Base-by-base conservation (phyloP, 352 stramenopile species). In the Elongisporangium prolatum region DNA sequence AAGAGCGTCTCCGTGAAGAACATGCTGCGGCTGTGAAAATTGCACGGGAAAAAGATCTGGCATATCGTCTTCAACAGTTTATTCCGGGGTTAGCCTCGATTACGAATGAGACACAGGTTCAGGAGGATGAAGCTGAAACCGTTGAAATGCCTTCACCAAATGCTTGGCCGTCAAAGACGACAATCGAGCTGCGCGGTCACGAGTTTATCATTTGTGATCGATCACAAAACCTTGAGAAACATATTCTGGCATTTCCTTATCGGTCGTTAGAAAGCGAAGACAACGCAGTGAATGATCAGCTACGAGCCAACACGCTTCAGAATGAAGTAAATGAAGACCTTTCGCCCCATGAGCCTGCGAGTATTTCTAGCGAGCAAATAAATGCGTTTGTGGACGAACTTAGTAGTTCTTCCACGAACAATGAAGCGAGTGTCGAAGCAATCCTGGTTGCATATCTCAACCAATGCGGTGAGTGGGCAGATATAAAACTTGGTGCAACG, bases 1-100 rank as follows among this genome's bases (percentile, higher is more conserved):
- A 89, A 60, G 74, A 90, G 54, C 69, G 77, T 51, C 54, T 89
- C 38, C 75, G 80, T 21, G 77, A 90, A 62, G 82, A 91, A 34
- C 78, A 90, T 56, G 80, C 75, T 44, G 72, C 78, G 3, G 82
- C 82, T 22, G 67, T 82, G 2, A 91, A 88, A 52, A 62, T 68
- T 51, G 79, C 77, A 4, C 64, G 69, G 8, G 80, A 90, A 54
- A 84, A 88, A 38, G 70, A 90, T 50, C 56, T 91, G 47, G 66
- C 62, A 21, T 90, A 85, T 21, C 71, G 69, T 0, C 60, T 90
- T 4, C 60, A 74, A 38, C 60, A 65, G 17, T 89, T 86, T 54
- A 48, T 87, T 16, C 71, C 74, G 9, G 49, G 22, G 1, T 20
- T 21, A 3, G 49, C 51, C 38, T 44, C 25, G 13, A 28, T 44